Conservation (phyloP, 177 flowering plant genomes). For the Vitis hybrid region DNA sequence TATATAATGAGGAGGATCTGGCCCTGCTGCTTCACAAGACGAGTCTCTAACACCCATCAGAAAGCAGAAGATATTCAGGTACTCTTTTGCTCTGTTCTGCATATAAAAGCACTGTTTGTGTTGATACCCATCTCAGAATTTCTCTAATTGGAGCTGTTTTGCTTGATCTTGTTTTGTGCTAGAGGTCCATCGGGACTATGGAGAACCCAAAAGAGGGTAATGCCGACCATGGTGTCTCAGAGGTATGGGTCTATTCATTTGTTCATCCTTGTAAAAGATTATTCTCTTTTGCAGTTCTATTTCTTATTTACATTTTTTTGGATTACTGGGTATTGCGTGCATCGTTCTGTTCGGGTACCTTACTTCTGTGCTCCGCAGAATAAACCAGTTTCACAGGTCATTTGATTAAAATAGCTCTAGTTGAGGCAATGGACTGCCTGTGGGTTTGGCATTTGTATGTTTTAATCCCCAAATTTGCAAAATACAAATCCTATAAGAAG, state of each 20-base stretch:
- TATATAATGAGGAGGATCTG: slow-evolving; percentile 51
- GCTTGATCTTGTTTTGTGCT: slow-evolving; percentile 4
- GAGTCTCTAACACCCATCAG: slow-evolving; percentile 15
- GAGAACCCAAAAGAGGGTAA: slow-evolving; percentile 25
- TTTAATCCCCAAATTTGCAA: not conserved
- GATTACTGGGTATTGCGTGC: too few relatives aligned
- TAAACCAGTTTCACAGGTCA: not conserved
- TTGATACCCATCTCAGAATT: slow-evolving; percentile 11
- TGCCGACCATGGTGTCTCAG: slow-evolving; percentile 10
- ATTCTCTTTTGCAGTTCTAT: not conserved
- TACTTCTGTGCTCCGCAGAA: too few relatives aligned
- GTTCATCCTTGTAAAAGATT: not conserved
- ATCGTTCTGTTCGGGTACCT: too few relatives aligned
- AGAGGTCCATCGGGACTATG: slow-evolving; percentile 33
- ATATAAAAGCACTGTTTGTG: not conserved
- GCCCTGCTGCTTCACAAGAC: slow-evolving; percentile 39
- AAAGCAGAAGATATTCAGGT: slow-evolving; percentile 21
- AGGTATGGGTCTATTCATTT: slow-evolving; percentile 16
- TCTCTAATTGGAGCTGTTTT: not conserved
- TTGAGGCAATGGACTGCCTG: not conserved
- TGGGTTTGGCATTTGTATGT: not conserved
- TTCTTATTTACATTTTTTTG: not conserved
- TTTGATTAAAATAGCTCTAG: not conserved
- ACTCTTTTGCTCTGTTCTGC: slow-evolving; percentile 1
- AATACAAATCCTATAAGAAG: not conserved